Base-by-base conservation (phyloP, 371 early-diverging fungal genomes). In the Encephalitozoon intestinalis region DNA sequence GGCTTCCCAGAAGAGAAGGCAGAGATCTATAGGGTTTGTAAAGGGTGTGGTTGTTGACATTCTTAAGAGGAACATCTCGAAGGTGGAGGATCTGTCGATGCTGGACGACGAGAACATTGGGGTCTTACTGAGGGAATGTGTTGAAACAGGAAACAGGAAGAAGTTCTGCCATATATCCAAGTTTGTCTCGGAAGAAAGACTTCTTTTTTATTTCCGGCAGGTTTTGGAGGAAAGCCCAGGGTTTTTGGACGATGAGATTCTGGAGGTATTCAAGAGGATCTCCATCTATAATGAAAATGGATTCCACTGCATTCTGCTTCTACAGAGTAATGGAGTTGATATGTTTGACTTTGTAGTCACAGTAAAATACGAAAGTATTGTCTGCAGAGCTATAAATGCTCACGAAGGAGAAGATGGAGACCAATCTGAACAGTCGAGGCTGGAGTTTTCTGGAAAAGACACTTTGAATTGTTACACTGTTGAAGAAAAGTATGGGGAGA, bases 341-440 rank as follows among this genome's bases (percentile, higher is more conserved):
- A 58, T 71, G 63, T 71, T 71, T 63, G 52, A 71, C 28, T 71
- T 51, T 71, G 63, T 46, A 26, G 43, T 63, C n/a, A 28, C 53
- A 28, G 49, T 71, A 2, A 37, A 41, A 21, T 25, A 52, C n/a
- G 37, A 51, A 21, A 54, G 37, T 39, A 34, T 40, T 39, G 63
- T 41, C 26, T 53, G 40, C 25, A 31, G 51, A 28, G 70, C 40
- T 23, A 53, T 70, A 28, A 31, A 71, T 44, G 31, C 28, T 7
- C 34, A 18, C 0, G 71, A 43, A 26, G 63, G 63, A n/a, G 43
- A 44, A 21, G 15, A 25, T 8, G 58, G 37, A 11, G 44, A 54
- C 41, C 15, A 34, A 28, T 7, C 15, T 1, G 26, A 21, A 15
- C 37, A 68, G 11, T 30, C 21, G 7, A 41, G 7, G 21, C 49